Evolutionary conservation across 768 basidiomycete genomes (phyloP), one percentile per base, ranked within the genome.

Genomic region (Calvatia gigantea): DNA sequence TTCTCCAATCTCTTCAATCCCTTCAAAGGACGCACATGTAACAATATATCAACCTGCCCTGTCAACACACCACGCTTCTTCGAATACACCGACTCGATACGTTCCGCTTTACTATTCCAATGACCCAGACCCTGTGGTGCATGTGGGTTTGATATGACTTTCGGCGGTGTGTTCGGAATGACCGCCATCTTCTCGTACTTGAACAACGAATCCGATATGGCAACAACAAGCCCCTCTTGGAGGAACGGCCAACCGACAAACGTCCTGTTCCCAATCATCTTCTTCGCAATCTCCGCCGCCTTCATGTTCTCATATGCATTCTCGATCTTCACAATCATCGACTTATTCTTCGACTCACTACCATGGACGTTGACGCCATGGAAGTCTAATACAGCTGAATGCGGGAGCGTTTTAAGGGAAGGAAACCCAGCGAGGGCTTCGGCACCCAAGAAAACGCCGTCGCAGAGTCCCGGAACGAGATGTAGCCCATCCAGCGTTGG

Each of bases 341-440:
- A 94, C 70, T 95, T 92, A 73, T 96, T 96, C 33, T 87, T 80
- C 60, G 86, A 91, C 66, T 97, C 95, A 0, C 84, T 75, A 51
- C 92, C 91, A 68, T 98, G 96, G 11, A 98, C 86, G 65, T 94
- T 97, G 62, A 98, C 94, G 19, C 87, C 84, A 64, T 98, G 96
- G 69, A 84, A 80, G 14, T 87, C 94, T 21, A 98, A 76, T 21
- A 76, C 73, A 9, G 88, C 85, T 0, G 81, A 83, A 64, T 93
- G 81, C 0, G 90, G 91, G 6, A 98, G 78, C 0, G 95, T 97
- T 58, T 95, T 82, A 28, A 98, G 79, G 1, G 97, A 96, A 0
- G 97, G 96, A 81, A 99, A 99, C 8, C 97, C 97, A 0, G 97
- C 94, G 5, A 98, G 78, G 5, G 94, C 91, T 32, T 86, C 79